Evolutionary conservation across 2,329 filamentous ascomycete genomes (phyloP), one percentile per base, ranked within the genome.

Genomic region (Botrytis fragariae): DNA sequence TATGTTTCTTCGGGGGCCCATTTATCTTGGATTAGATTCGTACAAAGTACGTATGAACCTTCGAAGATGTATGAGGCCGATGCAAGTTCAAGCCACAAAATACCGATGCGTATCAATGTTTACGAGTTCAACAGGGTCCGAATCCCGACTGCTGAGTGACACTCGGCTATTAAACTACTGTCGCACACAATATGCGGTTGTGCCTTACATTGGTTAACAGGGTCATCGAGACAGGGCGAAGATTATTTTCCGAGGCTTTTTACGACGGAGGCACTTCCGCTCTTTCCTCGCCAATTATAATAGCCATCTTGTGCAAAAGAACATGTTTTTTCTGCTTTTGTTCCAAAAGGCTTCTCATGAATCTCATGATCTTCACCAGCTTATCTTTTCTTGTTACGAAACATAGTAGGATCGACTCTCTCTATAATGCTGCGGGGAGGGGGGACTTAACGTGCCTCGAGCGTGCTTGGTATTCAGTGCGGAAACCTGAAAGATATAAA

Each of bases 331-430:
- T 57, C n/a, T 57, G 51, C 51, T 57, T 57, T 57, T 57, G n/a
- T 57, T 57, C 51, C 16, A 29, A 25, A 62, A 42, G 25, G 7
- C 35, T n/a, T 39, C 60, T 62, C 6, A 62, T 39, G 35, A 62
- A n/a, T 62, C 60, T 42, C 25, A 62, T 39, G 60, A 62, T 62
- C 60, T 62, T 62, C 35, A 39, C 22, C 60, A n/a, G 35, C 60
- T 39, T 42, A 25, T 39, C 25, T 18, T 42, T 39, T 39, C 35
- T 62, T 62, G 37, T 62, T 62, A n/a, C 60, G 60, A 37, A 62
- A 39, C 37, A n/a, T 39, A 62, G 22, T 20, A 37, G 37, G 60
- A 62, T 62, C 37, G 60, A 42, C 60, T 42, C 32, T 62, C 35
- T n/a, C 35, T n/a, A 61, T 61, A 32, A 57, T 57, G 51, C 51